Conservation (phyloP, 2,329 filamentous ascomycete species). For the Pestalotiopsis sp. region DNA sequence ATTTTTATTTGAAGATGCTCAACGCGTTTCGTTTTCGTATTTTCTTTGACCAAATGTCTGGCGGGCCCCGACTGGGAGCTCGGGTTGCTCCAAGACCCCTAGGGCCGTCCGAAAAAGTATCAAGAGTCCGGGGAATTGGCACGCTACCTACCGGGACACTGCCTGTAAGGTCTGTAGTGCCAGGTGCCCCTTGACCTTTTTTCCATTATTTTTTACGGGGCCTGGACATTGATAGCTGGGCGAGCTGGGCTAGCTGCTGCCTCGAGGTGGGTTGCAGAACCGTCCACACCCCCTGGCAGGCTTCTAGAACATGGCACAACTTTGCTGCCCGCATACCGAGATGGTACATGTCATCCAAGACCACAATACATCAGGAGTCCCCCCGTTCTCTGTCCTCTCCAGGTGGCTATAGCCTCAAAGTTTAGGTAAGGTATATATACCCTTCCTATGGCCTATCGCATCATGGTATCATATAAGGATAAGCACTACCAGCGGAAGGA, state of each 20-base stretch:
- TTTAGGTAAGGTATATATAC: neutral
- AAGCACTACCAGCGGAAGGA: neutral
- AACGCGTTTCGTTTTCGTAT: conserved; percentile 5
- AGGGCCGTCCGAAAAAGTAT: neutral
- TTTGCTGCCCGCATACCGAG: neutral
- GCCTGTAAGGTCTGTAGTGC: neutral
- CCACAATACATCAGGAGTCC: too few species aligned
- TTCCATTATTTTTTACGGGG: neutral
- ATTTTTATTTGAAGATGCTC: conserved; percentile 7
- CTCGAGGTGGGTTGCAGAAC: neutral
- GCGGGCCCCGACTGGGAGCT: conserved; percentile 1
- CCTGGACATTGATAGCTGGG: neutral
- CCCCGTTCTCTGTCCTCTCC: too few species aligned
- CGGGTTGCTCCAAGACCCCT: conserved; percentile 2
- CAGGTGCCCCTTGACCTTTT: neutral
- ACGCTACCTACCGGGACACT: neutral
- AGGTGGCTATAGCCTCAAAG: too few species aligned
- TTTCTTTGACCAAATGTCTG: neutral
- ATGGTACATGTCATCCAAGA: too few species aligned
- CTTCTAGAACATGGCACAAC: neutral
- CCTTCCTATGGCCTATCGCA: neutral
- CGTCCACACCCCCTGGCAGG: neutral
- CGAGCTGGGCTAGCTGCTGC: neutral
- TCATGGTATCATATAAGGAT: neutral
- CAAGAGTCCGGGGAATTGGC: conserved; percentile 6